phyloP scores from a whole-genome alignment of 495 filamentous ascomycete species.

The Penicillium subrubescens region DNA sequence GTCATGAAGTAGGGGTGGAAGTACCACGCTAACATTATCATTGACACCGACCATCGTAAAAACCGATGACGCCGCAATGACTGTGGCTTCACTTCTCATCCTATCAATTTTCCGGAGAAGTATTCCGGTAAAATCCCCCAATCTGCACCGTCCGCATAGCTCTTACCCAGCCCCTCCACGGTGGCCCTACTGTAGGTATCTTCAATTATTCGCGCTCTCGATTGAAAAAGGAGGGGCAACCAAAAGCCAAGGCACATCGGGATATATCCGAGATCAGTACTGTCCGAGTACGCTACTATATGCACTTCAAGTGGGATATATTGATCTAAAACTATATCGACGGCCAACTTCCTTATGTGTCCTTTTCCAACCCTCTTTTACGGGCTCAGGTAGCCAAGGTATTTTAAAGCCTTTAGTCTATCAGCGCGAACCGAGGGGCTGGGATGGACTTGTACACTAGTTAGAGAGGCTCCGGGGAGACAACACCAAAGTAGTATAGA shows the following conservation, averaged over 20 bases:
- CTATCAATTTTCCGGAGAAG: background rate
- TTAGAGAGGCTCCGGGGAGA: slow-evolving; percentile 8
- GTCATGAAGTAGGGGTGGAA: too few relatives aligned
- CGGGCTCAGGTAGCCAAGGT: background rate
- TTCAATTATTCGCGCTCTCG: background rate
- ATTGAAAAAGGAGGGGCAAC: background rate
- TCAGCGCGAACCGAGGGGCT: background rate
- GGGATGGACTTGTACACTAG: background rate
- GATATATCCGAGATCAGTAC: background rate
- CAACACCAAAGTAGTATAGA: slow-evolving; percentile 10
- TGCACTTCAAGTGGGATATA: background rate
- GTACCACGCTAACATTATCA: too few relatives aligned
- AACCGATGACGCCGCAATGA: slow-evolving; percentile 2
- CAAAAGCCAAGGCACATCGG: background rate
- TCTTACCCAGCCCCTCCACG: background rate
- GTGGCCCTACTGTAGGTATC: slow-evolving; percentile 1
- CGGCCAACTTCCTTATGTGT: background rate
- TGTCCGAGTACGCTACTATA: background rate
- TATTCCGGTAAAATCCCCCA: background rate
- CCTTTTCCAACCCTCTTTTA: background rate
- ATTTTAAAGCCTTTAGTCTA: background rate
- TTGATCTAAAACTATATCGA: background rate
- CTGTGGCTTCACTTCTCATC: background rate
- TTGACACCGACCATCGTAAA: too few relatives aligned
- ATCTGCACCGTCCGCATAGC: background rate